phyloP scores from a whole-genome alignment of 176 grass and related monocot species.

The Olyra latifolia region DNA sequence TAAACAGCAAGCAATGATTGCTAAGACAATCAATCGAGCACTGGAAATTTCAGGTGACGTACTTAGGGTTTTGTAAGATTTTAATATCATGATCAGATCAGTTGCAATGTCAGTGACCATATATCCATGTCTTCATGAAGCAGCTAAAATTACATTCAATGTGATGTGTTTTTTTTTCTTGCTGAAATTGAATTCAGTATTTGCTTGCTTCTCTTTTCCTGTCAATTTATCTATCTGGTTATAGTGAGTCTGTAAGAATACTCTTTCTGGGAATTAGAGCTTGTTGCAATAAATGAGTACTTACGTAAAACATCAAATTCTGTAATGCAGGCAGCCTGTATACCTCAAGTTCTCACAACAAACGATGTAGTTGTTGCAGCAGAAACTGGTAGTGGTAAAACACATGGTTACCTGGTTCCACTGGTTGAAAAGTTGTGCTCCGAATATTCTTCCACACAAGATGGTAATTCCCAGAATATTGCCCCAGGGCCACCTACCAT shows the following conservation, averaged over 20 bases:
- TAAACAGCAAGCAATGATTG: not conserved
- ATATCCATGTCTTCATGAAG: not conserved
- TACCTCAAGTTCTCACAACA: slow-evolving; percentile 69
- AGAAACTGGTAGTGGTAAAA: slow-evolving; percentile 97
- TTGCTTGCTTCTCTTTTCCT: not conserved
- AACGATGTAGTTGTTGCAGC: slow-evolving; percentile 85
- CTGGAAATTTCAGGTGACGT: not conserved
- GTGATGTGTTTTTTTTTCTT: not conserved
- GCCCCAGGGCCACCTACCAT: slow-evolving; percentile 19
- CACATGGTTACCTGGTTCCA: slow-evolving; percentile 89
- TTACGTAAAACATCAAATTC: slow-evolving; percentile 4
- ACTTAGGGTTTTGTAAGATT: not conserved
- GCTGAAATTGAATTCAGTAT: not conserved
- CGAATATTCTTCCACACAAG: slow-evolving; percentile 30
- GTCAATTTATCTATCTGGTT: not conserved
- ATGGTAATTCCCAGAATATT: slow-evolving; percentile 32
- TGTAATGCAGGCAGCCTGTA: slow-evolving; percentile 69
- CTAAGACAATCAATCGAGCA: slow-evolving; percentile 2
- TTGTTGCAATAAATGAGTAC: slow-evolving; percentile 8
- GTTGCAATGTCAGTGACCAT: not conserved
- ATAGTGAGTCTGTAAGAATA: not conserved
- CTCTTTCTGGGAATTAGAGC: not conserved
- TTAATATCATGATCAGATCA: not conserved
- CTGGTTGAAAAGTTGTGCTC: slow-evolving; percentile 74
- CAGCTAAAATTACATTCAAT: not conserved